A percentile compares a stretch with the other conserved stretches of the same genome.
These are phyloP conservation scores for Exophiala dermatitidis DNA, from an alignment of 2,329 filamentous ascomycete genomes.

Conservation along the genomic window DNA sequence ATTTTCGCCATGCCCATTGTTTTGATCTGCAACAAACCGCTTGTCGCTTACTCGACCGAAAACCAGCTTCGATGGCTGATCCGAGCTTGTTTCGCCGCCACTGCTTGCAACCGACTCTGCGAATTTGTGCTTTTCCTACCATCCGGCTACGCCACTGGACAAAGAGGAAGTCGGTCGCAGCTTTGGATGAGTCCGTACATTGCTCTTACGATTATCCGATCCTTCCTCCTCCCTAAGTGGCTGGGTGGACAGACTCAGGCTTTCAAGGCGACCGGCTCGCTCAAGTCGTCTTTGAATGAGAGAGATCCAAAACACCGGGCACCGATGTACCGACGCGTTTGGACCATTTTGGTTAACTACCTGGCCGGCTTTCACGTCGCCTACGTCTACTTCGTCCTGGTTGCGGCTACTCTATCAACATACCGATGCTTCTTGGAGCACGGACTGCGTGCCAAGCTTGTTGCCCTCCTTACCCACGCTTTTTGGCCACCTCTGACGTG, in stretches of 20 bases:
- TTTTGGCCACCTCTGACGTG: constrained; percentile 57
- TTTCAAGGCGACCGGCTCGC: constrained; percentile 55
- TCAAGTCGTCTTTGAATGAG: constrained; percentile 52
- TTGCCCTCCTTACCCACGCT: constrained; percentile 50
- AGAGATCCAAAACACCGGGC: constrained; percentile 41
- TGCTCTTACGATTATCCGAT: constrained; percentile 50
- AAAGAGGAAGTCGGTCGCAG: constrained; percentile 50
- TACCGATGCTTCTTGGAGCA: constrained; percentile 45
- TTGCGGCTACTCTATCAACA: constrained; percentile 45
- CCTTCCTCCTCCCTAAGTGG: constrained; percentile 53
- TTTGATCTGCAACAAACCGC: constrained; percentile 49
- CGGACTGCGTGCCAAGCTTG: constrained; percentile 38
- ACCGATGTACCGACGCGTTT: constrained; percentile 46
- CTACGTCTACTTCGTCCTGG: constrained; percentile 49
- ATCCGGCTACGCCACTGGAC: constrained; percentile 53
- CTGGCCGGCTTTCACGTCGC: constrained; percentile 49
- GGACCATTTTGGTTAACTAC: constrained; percentile 50
- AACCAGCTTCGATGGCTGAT: constrained; percentile 54
- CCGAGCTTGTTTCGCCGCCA: constrained; percentile 48
- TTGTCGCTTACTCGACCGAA: constrained; percentile 50
- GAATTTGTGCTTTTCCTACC: constrained; percentile 55
- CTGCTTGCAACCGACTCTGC: constrained; percentile 48
- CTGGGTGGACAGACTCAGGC: constrained; percentile 53
- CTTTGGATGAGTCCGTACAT: constrained; percentile 60
- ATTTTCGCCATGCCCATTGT: constrained; percentile 55